Conservation (phyloP, 192 early-diverging fungal genomes). For the Coemansia sp. region DNA sequence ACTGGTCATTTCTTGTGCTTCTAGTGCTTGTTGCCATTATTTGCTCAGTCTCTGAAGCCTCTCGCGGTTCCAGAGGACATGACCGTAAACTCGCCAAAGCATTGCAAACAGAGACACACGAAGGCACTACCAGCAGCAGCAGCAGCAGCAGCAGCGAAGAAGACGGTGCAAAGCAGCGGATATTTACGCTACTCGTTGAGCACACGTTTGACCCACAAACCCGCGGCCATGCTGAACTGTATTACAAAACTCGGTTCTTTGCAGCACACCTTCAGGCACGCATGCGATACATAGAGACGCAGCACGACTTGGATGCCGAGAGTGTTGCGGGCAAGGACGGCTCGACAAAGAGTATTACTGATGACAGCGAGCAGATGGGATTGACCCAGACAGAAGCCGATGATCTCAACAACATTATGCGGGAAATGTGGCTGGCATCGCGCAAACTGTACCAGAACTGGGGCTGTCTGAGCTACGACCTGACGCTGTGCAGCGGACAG, state of each 20-base stretch:
- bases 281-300: slow-evolving; percentile 33
- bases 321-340: not conserved
- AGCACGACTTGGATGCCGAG: slow-evolving; percentile 4
- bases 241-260: slow-evolving; percentile 47
- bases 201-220: slow-evolving; percentile 35
- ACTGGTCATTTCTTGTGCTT: slow-evolving; percentile 7
- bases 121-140: not conserved
- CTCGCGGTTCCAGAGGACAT: not conserved
- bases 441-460: slow-evolving; percentile 38
- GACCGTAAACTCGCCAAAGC: not conserved
- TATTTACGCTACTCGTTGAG: slow-evolving; percentile 25
- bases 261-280: slow-evolving; percentile 41
- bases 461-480: slow-evolving; percentile 49
- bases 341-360: not conserved
- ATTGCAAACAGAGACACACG: not conserved
- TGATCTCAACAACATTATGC: slow-evolving; percentile 35
- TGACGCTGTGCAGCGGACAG: slow-evolving; percentile 34
- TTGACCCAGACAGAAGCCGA: slow-evolving; percentile 33
- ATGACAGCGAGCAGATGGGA: not conserved
- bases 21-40: slow-evolving; percentile 4
- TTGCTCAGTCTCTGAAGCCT: not conserved
- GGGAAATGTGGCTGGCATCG: slow-evolving; percentile 41
- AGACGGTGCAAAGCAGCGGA: slow-evolving; percentile 12
- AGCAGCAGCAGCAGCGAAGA: not conserved
- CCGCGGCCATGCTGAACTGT: slow-evolving; percentile 24